phyloP scores from a whole-genome alignment of 371 early-diverging fungal species.

The Mortierella sp. region DNA sequence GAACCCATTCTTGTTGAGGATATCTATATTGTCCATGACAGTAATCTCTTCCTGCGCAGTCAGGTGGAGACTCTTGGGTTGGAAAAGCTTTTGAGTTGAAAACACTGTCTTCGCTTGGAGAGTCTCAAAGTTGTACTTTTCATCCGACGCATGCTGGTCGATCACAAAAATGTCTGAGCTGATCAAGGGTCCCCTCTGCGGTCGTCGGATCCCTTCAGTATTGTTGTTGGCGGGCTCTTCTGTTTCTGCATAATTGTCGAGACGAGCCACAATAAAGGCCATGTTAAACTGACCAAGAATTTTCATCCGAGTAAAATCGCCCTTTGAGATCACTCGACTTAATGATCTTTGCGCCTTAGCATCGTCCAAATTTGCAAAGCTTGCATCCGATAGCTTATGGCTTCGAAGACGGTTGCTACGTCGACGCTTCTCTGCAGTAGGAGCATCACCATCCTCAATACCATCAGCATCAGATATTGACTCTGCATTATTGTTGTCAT shows the following conservation, averaged over 20 bases:
- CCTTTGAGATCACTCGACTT: constrained; percentile 75
- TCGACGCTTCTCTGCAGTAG: neutral
- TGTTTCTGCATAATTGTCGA: constrained; percentile 54
- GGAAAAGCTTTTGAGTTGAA: constrained; percentile 74
- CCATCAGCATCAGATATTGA: neutral
- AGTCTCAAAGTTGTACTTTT: constrained; percentile 96
- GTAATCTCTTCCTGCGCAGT: constrained; percentile 83
- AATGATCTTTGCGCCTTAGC: constrained; percentile 64
- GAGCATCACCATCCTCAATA: neutral
- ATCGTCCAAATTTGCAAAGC: constrained; percentile 58
- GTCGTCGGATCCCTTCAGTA: neutral
- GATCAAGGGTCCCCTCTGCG: constrained; percentile 11
- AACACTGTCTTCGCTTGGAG: constrained; percentile 70
- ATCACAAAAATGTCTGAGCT: constrained; percentile 87
- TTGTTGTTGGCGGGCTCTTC: neutral
- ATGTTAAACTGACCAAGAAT: constrained; percentile 98
- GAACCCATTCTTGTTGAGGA: constrained; percentile 85
- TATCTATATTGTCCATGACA: constrained; percentile 78
- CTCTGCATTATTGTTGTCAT: neutral
- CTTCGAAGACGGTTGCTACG: constrained; percentile 18
- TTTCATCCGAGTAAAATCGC: constrained; percentile 86
- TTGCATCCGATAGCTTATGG: constrained; percentile 47
- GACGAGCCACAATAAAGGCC: constrained; percentile 93
- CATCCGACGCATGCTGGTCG: constrained; percentile 99
- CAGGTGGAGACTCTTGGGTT: constrained; percentile 72